phyloP scores from a whole-genome alignment of 179 eudicot species.

The Corrigiola litoralis region DNA sequence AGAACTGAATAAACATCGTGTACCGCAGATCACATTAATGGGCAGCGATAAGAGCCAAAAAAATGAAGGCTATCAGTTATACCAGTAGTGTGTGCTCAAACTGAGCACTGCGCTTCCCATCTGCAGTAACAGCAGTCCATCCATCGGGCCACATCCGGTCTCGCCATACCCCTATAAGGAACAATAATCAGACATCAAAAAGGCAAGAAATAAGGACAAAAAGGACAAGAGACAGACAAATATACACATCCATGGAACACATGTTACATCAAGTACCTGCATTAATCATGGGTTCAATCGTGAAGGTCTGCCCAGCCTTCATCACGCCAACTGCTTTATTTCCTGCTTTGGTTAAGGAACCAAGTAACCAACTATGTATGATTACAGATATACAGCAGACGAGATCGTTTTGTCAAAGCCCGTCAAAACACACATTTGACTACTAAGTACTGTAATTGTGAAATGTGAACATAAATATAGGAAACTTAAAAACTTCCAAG shows the following conservation, averaged over 20 bases:
- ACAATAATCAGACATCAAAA: neutral
- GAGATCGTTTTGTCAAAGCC: neutral
- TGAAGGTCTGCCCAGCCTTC: slow-evolving; percentile 94
- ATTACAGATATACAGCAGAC: neutral
- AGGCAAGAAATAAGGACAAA: neutral
- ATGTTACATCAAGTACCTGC: slow-evolving; percentile 45
- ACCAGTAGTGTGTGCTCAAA: slow-evolving; percentile 97
- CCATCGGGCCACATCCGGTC: slow-evolving; percentile 99
- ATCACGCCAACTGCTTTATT: slow-evolving; percentile 99
- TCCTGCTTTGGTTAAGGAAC: slow-evolving; percentile 63
- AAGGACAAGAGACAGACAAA: neutral
- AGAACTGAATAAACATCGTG: neutral
- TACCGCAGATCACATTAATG: neutral
- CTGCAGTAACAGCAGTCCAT: slow-evolving; percentile 95
- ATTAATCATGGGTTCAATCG: slow-evolving; percentile 97
- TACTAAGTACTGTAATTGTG: too few relatives aligned
- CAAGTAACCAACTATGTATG: slow-evolving; percentile 30
- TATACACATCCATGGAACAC: neutral
- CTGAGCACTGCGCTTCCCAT: slow-evolving; percentile 98
- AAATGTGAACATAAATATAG: neutral
- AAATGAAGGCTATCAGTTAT: slow-evolving; percentile 2
- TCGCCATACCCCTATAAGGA: slow-evolving; percentile 79
- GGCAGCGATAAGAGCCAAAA: neutral
- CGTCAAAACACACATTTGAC: neutral
- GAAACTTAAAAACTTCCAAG: neutral